Conservation (phyloP, 139 green algal genomes). For the Chlorella vulgaris region DNA sequence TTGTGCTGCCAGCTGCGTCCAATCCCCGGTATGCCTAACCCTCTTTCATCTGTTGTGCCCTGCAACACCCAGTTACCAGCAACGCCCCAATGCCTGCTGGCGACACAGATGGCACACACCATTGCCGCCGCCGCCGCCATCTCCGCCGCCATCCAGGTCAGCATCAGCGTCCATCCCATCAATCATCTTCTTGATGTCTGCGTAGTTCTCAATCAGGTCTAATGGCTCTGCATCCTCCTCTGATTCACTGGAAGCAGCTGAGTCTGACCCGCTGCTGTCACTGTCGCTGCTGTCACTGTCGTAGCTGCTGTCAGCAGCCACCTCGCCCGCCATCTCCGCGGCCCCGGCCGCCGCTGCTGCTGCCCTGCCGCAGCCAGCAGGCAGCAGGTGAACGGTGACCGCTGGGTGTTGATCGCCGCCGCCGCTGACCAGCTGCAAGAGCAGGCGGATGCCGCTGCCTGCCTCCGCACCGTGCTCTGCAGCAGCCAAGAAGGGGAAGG, state of each 20-base stretch:
- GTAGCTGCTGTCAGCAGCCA: slow-evolving; percentile 10
- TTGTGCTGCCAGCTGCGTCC: no score
- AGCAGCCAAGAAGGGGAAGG: no score
- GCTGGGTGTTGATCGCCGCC: not conserved
- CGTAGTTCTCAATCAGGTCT: slow-evolving; percentile 29
- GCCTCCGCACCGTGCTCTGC: no score
- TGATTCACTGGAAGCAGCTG: not conserved
- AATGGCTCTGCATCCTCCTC: not conserved
- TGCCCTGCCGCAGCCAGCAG: not conserved
- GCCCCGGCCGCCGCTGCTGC: not conserved
- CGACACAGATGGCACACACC: no score
- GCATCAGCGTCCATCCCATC: slow-evolving; percentile 32
- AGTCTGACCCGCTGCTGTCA: not conserved
- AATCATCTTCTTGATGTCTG: slow-evolving; percentile 25
- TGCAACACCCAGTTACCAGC: no score
- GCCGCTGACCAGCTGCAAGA: no score
- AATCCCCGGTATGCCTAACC: no score
- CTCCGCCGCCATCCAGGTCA: not conserved
- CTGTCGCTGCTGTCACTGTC: not conserved
- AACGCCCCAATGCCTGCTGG: no score
- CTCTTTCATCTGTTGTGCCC: no score
- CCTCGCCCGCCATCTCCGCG: not conserved
- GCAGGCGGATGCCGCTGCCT: no score
- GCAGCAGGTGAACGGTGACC: no score
- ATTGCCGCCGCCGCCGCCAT: slow-evolving; percentile 6